Conservation (phyloP, 208 protist species). For the Leishmania martiniquensis region DNA sequence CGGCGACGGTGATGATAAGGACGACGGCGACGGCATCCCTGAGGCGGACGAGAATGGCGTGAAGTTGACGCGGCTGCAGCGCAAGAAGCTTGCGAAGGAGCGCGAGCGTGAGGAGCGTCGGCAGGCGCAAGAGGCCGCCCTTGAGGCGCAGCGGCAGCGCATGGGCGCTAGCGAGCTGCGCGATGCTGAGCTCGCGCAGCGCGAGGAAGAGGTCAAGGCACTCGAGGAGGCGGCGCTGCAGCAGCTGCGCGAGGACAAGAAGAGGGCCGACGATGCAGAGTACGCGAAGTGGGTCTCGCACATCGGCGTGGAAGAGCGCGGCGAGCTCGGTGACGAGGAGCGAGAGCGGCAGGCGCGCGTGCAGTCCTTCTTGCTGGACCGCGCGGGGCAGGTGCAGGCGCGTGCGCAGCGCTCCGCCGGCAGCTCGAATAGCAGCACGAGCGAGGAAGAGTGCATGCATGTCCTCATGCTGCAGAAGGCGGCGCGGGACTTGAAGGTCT, state of each 20-base stretch:
- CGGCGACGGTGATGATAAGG: slow-evolving; percentile 10
- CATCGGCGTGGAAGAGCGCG: slow-evolving; percentile 67
- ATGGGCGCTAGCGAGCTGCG: slow-evolving; percentile 6
- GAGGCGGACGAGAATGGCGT: slow-evolving; percentile 19
- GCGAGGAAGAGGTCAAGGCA: slow-evolving; percentile 36
- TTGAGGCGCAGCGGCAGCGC: slow-evolving; percentile 37
- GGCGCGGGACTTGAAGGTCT: slow-evolving; percentile 50
- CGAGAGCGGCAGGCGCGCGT: slow-evolving; percentile 36
- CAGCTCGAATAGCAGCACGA: background rate
- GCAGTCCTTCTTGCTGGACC: slow-evolving; percentile 32
- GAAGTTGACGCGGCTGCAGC: slow-evolving; percentile 58
- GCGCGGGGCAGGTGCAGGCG: slow-evolving; percentile 35
- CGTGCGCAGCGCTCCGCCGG: slow-evolving; percentile 12
- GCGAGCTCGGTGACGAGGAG: slow-evolving; percentile 69
- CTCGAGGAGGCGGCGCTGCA: slow-evolving; percentile 58
- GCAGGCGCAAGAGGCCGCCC: slow-evolving; percentile 35
- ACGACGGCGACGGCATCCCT: slow-evolving; percentile 6
- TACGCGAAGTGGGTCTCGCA: slow-evolving; percentile 65
- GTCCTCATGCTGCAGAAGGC: slow-evolving; percentile 67
- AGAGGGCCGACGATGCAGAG: slow-evolving; percentile 57
- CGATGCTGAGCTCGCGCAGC: slow-evolving; percentile 28
- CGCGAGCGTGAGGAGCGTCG: slow-evolving; percentile 57
- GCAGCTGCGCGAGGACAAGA: slow-evolving; percentile 66
- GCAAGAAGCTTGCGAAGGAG: slow-evolving; percentile 65
- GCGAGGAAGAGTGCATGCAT: slow-evolving; percentile 19